Evolutionary conservation across 352 stramenopile genomes (phyloP).

Genomic region (Globisporangium spiculum): DNA sequence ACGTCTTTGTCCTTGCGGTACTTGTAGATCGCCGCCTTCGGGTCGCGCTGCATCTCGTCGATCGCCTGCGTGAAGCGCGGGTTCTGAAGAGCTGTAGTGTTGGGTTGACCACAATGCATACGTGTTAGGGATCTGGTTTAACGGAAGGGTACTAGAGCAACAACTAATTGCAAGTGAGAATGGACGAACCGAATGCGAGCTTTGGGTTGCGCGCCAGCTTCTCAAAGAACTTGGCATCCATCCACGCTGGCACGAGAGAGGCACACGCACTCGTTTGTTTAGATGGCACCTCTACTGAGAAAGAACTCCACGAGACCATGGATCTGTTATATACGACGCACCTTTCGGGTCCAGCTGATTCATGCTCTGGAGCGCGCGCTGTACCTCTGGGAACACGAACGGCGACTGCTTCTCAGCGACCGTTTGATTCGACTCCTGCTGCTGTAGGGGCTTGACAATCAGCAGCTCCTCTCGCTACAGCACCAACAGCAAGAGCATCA

Average conservation of each 20-base stretch:
- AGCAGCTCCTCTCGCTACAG: constrained; percentile 41
- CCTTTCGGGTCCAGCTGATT: constrained; percentile 62
- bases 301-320: too few species aligned
- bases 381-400: constrained; percentile 77
- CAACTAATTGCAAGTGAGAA: too few species aligned
- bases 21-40: constrained; percentile 50
- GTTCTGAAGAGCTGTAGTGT: constrained; percentile 50
- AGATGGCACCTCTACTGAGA: too few species aligned
- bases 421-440: neutral
- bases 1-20: constrained; percentile 65
- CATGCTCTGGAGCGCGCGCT: constrained; percentile 58
- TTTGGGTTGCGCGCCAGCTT: constrained; percentile 62
- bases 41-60: constrained; percentile 66
- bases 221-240: constrained; percentile 66
- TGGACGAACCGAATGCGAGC: constrained; percentile 41
- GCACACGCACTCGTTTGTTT: neutral
- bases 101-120: neutral
- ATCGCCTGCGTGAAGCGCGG: constrained; percentile 67
- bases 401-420: constrained; percentile 6
- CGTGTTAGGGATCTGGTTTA: too few species aligned
- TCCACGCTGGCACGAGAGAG: constrained; percentile 50
- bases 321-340: constrained; percentile 14
- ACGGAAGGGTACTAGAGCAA: too few species aligned
- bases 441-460: constrained; percentile 18
- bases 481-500: neutral